A percentile compares a stretch with the other conserved stretches of the same genome.
Conservation (phyloP, 345 rosid genomes). For the Stellera chamaejasme region DNA sequence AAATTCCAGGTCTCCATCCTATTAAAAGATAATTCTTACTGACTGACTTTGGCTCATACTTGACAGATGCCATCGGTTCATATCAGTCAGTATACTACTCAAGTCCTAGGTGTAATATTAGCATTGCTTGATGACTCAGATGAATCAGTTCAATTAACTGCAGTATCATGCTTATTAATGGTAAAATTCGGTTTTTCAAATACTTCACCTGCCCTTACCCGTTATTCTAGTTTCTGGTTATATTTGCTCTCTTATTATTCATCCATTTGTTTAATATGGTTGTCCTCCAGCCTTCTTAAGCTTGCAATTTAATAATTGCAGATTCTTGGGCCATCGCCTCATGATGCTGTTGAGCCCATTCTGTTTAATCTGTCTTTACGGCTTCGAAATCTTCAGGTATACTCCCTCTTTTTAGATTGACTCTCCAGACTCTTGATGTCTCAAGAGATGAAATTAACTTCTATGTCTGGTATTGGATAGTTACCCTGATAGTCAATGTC, state of each 20-base stretch:
- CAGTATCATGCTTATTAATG: constrained; percentile 81
- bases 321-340: constrained; percentile 76
- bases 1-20: not conserved
- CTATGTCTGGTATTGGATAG: too few species aligned
- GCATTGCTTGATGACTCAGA: constrained; percentile 87
- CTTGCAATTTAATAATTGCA: constrained; percentile 18
- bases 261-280: constrained; percentile 1
- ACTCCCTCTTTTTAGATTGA: constrained; percentile 5
- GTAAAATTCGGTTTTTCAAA: constrained; percentile 26
- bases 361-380: constrained; percentile 71
- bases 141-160: constrained; percentile 84
- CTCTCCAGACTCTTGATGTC: not conserved
- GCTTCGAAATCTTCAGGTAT: constrained; percentile 87
- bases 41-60: not conserved
- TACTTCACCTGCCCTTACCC: not conserved
- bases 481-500: too few species aligned
- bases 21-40: not conserved
- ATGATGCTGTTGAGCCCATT: constrained; percentile 84
- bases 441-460: too few species aligned
- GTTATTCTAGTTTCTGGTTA: constrained; percentile 1
- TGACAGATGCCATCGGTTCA: constrained; percentile 81
- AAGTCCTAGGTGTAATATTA: constrained; percentile 79
- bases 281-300: constrained; percentile 9
- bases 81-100: constrained; percentile 61
- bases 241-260: not conserved